Conservation (phyloP, 768 basidiomycete genomes). For the Tricholomella constricta region DNA sequence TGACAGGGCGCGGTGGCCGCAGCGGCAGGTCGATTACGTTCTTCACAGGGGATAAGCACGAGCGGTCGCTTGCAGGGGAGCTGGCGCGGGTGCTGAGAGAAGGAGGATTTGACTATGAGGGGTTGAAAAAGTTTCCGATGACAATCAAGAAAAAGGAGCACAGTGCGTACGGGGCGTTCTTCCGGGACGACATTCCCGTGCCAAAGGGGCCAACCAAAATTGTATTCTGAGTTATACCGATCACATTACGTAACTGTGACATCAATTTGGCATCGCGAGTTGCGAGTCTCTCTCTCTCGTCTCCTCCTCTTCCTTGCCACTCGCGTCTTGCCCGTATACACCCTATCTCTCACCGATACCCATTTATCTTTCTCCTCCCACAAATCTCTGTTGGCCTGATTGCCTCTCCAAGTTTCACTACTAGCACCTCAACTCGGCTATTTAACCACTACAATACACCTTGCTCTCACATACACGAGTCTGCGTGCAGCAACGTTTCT, state of each 20-base stretch:
- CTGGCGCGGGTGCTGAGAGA: constrained; percentile 89
- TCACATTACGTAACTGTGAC: constrained; percentile 18
- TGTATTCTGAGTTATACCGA: constrained; percentile 58
- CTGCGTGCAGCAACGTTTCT: not conserved
- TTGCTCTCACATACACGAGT: not conserved
- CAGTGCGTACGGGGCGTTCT: constrained; percentile 87
- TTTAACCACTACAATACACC: not conserved
- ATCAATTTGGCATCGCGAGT: not conserved
- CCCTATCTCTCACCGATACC: too few species aligned
- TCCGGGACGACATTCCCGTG: constrained; percentile 63
- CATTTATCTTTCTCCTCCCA: too few species aligned
- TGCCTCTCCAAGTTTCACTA: too few species aligned
- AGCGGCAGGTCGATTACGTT: constrained; percentile 93
- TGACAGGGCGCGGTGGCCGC: constrained; percentile 82
- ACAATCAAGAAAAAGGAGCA: constrained; percentile 97
- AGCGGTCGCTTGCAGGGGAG: constrained; percentile 87
- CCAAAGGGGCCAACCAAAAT: constrained; percentile 75
- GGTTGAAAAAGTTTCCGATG: constrained; percentile 86
- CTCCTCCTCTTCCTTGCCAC: not conserved
- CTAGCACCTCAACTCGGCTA: not conserved
- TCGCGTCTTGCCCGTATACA: too few species aligned
- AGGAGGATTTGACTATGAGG: constrained; percentile 78
- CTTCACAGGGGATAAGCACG: constrained; percentile 91
- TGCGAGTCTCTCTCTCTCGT: not conserved
- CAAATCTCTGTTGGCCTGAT: too few species aligned